These are phyloP conservation scores for Cladorrhinum sp. DNA, from an alignment of 2,329 filamentous ascomycete species.

Conservation along the genomic window DNA sequence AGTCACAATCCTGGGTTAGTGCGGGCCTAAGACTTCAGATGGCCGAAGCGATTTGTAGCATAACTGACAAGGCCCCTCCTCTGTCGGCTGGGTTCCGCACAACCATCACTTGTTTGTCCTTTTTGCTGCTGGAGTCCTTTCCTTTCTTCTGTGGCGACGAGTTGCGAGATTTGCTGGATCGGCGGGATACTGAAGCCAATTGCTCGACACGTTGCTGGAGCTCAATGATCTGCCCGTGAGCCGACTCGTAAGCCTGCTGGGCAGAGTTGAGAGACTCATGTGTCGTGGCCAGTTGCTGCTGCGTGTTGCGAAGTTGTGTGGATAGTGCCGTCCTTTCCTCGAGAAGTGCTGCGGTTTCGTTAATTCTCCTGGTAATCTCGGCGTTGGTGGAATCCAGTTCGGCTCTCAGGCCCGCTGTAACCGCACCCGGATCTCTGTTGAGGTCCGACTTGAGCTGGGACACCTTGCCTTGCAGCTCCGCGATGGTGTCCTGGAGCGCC, in stretches of 20 bases:
- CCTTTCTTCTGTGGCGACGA: constrained; percentile 28
- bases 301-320: constrained; percentile 23
- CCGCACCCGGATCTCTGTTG: constrained; percentile 23
- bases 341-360: constrained; percentile 24
- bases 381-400: constrained; percentile 25
- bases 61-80: constrained; percentile 28
- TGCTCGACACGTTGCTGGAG: constrained; percentile 25
- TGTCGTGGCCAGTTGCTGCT: constrained; percentile 22
- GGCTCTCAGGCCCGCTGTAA: constrained; percentile 21
- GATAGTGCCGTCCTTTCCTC: constrained; percentile 24
- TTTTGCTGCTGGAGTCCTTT: constrained; percentile 24
- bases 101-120: constrained; percentile 27
- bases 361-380: constrained; percentile 25
- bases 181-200: constrained; percentile 19
- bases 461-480: constrained; percentile 23
- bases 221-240: constrained; percentile 23
- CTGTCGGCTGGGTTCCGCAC: constrained; percentile 28
- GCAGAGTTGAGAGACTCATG: constrained; percentile 21
- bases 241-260: constrained; percentile 19
- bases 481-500: constrained; percentile 20
- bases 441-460: constrained; percentile 24
- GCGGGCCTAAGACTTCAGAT: constrained; percentile 19
- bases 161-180: constrained; percentile 24
- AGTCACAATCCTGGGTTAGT: constrained; percentile 11
- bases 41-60: constrained; percentile 29